Evolutionary conservation across 352 stramenopile species (phyloP), one percentile per base, ranked within the genome.

Genomic region (Phytopythium delawarense): DNA sequence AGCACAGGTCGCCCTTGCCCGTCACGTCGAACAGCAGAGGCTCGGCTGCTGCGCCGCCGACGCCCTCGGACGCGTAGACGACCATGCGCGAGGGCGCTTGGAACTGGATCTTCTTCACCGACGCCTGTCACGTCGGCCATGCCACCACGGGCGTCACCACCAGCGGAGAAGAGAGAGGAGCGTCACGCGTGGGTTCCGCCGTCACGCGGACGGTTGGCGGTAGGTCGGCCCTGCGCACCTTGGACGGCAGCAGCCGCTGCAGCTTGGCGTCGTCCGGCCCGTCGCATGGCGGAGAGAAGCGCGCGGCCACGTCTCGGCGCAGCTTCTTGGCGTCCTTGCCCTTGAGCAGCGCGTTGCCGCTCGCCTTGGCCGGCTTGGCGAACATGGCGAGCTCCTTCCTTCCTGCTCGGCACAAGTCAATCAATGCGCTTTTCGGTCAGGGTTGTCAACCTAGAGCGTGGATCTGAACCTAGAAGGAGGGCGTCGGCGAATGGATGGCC

Each of bases 321-420:
- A 95, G 72, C 71, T 93, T 95, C 77, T 93, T 95, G 64, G 76
- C 76, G 64, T 95, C 86, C 67, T 95, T 95, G 63, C 81, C 81
- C 74, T 90, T 91, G 45, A 95, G 76, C 71, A 92, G 71, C 58
- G 76, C 84, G 62, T 82, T 95, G 63, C 84, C 83, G 60, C 81
- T 92, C 58, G 76, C 70, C 75, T 92, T 92, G 40, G 76, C 70
- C 56, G 82, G 60, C 70, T 95, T 95, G 57, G 75, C 75, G 63
- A 95, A 95, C 86, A 95, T 95, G 37, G 18, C 69, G 32, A 5
- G 34, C 34, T 11, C 35, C 35, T 40, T 40, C 9, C 35, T 16
- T 4, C 6, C 35, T 40, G 12, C 12, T 40, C 5, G 28, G 28
- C 4, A 0, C 28, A 32, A 3, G 28, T 32, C 2, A 7, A 32